Conservation (phyloP, 2,329 filamentous ascomycete genomes). For the Paecilomyces formosus region DNA sequence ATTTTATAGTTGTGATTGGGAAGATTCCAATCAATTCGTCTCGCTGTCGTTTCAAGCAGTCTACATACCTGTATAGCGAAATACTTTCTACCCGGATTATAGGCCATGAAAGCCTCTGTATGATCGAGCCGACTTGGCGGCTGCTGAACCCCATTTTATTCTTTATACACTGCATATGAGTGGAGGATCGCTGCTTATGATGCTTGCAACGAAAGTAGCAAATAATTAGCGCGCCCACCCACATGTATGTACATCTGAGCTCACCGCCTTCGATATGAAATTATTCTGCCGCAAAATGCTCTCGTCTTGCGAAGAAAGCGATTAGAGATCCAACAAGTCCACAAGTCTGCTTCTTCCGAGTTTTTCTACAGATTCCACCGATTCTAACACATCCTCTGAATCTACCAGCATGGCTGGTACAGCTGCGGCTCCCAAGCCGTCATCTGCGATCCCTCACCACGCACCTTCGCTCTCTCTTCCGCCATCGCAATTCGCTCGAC, state of each 20-base stretch:
- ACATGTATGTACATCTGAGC: too few relatives aligned
- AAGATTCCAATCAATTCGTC: too few relatives aligned
- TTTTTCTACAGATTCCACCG: constrained; percentile 7
- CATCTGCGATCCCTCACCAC: constrained; percentile 8
- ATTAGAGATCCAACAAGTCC: neutral
- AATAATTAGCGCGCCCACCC: too few relatives aligned
- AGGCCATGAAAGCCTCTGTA: neutral
- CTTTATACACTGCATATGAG: too few relatives aligned
- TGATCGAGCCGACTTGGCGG: neutral
- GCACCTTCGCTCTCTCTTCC: constrained; percentile 47
- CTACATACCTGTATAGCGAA: too few relatives aligned
- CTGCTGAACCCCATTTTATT: too few relatives aligned
- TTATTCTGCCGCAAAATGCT: constrained; percentile 14
- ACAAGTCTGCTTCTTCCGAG: constrained; percentile 6
- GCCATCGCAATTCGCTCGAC: constrained; percentile 70
- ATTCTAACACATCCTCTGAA: neutral
- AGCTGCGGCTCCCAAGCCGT: constrained; percentile 13
- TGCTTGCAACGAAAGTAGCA: too few relatives aligned
- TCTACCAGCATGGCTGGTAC: constrained; percentile 15
- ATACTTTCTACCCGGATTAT: too few relatives aligned
- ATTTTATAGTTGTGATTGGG: too few relatives aligned
- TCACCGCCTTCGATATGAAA: constrained; percentile 8
- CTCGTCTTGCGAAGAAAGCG: neutral
- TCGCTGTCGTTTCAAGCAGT: too few relatives aligned
- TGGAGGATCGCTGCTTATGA: too few relatives aligned